Base-by-base conservation (phyloP, 2,329 filamentous ascomycete species). In the Ophidiomyces ophidiicola region DNA sequence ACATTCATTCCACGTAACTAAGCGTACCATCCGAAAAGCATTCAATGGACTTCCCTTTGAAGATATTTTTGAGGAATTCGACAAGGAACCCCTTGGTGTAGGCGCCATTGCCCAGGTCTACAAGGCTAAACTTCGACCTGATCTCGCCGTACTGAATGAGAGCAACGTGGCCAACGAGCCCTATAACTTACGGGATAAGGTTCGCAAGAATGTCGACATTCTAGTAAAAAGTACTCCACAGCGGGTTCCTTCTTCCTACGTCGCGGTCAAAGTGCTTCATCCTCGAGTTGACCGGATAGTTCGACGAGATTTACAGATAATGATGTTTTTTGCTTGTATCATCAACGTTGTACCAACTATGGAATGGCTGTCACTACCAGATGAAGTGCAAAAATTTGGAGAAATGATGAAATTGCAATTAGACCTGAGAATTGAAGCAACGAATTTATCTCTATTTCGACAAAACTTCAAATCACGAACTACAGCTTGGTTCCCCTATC, bases 331-430 rank as follows among this genome's bases (percentile, higher is more conserved):
- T 54, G 90, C 90, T 11, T 71, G 75, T 0, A 54, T 82, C 4
- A 78, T 98, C 49, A 93, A 96, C 59, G 65, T 73, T 1, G 80
- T 98, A 21, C 90, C 90, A 0, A 94, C 87, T 0, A 90, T 98
- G 55, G 85, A 96, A 60, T 98, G 90, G 90, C 70, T 98, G 4
- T 94, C 88, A 0, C 75, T 98, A 6, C 90, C 90, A 0, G 88
- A 94, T 50, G 90, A 98, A 58, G 90, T 96, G 2, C 64, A 71
- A 10, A 86, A 96, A 53, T 98, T 98, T 54, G 88, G 87, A 17
- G 82, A 92, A 56, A 98, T 98, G 90, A 98, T 98, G 90, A 80
- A 80, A 52, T 68, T 96, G n/a, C 90, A 98, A 57, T 70, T 98
- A 2, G 90, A 98, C 60, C 70, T 98, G 24, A 80, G 90, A 37